Base-by-base conservation (phyloP, 305 asterid genomes). In the Galium porrigens region DNA sequence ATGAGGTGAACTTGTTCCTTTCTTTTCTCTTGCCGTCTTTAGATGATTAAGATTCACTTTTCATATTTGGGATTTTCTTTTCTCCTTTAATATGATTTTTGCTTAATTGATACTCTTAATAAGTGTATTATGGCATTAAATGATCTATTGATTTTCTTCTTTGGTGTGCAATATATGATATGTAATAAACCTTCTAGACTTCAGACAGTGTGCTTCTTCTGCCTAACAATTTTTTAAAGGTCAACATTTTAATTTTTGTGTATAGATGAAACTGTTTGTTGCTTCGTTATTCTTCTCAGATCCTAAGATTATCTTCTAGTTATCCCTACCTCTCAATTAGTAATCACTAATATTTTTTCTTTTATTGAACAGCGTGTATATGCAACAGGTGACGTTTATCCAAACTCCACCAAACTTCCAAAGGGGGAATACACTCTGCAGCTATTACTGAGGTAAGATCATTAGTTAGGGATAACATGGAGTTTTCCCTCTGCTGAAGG, bases 371-470 rank as follows among this genome's bases (percentile, higher is more conserved):
- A 92, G 99, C 94, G 96, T 61, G 90, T 89, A 59, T 78, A 83
- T 78, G 78, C 96, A 69, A 72, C 73, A 88, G 99, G 99, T 74
- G 99, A 92, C 73, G 99, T 89, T 73, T 92, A 92, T 87, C 99
- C 99, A 66, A 80, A 77, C 7, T 59, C 77, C 25, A 80, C 84
- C 37, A 89, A 84, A 76, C 85, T 92, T 76, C 97, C 99, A 27
- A 92, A 89, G 94, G 99, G 97, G 64, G 97, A 92, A 71, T 89
- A 81, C 79, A 84, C 75, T 67, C 75, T 92, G 69, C 97, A 80
- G 83, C 96, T 92, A 52, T 83, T 81, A 82, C 70, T 92, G 72
- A 87, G 99, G 99, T 77, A 65, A 59, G 61, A 14, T 36, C 44
- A 52, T 73, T 67, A n/a, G 57, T 30, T 39, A 15, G 49, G 32